These are phyloP conservation scores for Amesomyces nigricolor DNA, from an alignment of 2,329 filamentous ascomycete genomes.

Conservation along the genomic window DNA sequence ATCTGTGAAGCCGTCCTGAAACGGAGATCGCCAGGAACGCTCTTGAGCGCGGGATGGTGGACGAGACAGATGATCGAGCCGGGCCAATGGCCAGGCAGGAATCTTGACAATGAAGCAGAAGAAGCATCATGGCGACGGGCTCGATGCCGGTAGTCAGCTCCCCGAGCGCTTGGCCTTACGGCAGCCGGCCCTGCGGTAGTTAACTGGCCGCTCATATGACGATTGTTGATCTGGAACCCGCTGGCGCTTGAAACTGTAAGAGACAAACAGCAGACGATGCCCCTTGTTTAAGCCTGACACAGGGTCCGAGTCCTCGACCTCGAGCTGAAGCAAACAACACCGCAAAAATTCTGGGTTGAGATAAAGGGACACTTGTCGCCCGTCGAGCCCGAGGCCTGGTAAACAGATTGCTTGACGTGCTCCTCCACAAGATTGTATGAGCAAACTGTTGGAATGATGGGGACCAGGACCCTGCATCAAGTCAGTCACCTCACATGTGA, in stretches of 20 bases:
- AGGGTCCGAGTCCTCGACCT: not conserved
- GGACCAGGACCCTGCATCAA: too few relatives aligned
- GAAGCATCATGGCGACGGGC: constrained; percentile 5
- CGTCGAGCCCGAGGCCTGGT: too few relatives aligned
- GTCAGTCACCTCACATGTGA: too few relatives aligned
- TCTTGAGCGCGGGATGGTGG: constrained; percentile 2
- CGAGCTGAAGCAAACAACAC: too few relatives aligned
- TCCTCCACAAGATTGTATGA: too few relatives aligned
- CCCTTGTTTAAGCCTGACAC: not conserved
- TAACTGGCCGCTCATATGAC: constrained; percentile 13
- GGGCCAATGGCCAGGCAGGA: constrained; percentile 8
- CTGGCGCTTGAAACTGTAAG: not conserved
- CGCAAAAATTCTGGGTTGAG: too few relatives aligned
- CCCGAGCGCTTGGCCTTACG: constrained; percentile 6
- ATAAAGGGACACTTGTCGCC: too few relatives aligned
- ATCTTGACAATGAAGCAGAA: not conserved
- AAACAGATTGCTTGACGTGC: too few relatives aligned
- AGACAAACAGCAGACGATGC: not conserved
- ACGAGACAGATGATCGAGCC: constrained; percentile 5
- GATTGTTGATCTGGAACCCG: constrained; percentile 6
- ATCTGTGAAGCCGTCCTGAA: constrained; percentile 11
- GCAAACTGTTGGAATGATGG: too few relatives aligned
- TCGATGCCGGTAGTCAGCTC: constrained; percentile 18
- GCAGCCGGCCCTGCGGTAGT: not conserved
- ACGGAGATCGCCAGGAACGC: constrained; percentile 15